Percentiles rank a stretch among this genome's conserved stretches.
Conservation (phyloP, 2,329 filamentous ascomycete genomes). For the Aspergillus thermomutatus region DNA sequence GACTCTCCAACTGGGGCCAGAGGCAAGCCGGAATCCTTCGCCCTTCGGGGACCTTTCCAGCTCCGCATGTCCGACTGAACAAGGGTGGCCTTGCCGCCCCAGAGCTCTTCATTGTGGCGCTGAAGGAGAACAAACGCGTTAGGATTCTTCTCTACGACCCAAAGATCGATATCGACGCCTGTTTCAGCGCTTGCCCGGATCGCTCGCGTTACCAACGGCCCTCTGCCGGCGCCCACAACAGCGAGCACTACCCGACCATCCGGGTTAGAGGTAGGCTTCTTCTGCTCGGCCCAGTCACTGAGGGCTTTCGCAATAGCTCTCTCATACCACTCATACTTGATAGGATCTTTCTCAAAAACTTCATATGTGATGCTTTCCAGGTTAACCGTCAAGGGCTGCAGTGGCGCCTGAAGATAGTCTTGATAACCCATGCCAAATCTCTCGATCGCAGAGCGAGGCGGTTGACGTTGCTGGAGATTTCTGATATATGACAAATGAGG, state of each 20-base stretch:
- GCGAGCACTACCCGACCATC: slow-evolving; percentile 76
- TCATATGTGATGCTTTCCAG: slow-evolving; percentile 97
- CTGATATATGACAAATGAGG: slow-evolving; percentile 77
- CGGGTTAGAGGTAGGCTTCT: slow-evolving; percentile 70
- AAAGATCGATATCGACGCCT: slow-evolving; percentile 76
- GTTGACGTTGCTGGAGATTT: slow-evolving; percentile 79
- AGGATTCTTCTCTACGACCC: slow-evolving; percentile 96
- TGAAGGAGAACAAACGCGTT: slow-evolving; percentile 94
- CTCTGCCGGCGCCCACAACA: slow-evolving; percentile 88
- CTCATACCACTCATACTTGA: slow-evolving; percentile 98
- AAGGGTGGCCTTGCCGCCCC: slow-evolving; percentile 76
- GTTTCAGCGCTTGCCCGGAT: slow-evolving; percentile 74
- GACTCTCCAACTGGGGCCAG: slow-evolving; percentile 32
- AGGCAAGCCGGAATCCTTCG: slow-evolving; percentile 17
- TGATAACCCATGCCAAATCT: slow-evolving; percentile 72
- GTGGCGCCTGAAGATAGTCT: slow-evolving; percentile 90
- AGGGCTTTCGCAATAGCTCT: slow-evolving; percentile 77
- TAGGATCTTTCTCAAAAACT: slow-evolving; percentile 95
- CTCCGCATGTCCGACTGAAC: slow-evolving; percentile 96
- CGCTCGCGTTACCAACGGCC: slow-evolving; percentile 84
- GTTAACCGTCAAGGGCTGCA: slow-evolving; percentile 94
- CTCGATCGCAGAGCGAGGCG: slow-evolving; percentile 60
- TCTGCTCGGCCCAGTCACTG: slow-evolving; percentile 69
- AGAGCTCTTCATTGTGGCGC: slow-evolving; percentile 77
- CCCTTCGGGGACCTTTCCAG: slow-evolving; percentile 73